Base-by-base conservation (phyloP, 192 early-diverging fungal species). In the Umbelopsis ramanniana region DNA sequence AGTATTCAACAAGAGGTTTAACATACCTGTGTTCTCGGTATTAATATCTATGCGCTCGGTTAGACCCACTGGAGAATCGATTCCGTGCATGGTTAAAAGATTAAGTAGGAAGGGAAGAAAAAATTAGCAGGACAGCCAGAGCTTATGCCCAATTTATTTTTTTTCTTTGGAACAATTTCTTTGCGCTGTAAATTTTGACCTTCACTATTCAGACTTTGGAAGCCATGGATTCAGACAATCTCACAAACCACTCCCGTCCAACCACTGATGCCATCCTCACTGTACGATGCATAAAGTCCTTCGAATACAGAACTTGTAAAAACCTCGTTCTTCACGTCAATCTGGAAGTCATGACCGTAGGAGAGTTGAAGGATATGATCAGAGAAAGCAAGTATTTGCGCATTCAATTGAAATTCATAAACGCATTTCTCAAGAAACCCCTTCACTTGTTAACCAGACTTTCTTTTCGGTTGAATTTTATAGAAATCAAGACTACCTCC, bases 251-350 rank as follows among this genome's bases (percentile, higher is more conserved):
- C 6, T 43, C 74, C 1, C 74, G 78, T 3, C 85, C 85, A n/a
- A 76, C 70, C 67, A 84, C 79, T 12, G 77, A 82, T 24, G 81
- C 87, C n/a, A 90, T 86, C 0, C 38, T 97, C 7, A 97, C 95
- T 7, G 82, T 97, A 68, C 84, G 96, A 1, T 78, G 93, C 46
- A 96, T 97, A 77, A 96, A 96, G 75, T 93, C 86, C 45, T 95
- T 97, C 72, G 95, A 96, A 72, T 97, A 92, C 83, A 85, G 96
- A 43, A 93, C 92, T 0, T 83, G 88, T 76, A 94, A 91, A 73
- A 96, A 94, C 81, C 71, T 96, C 47, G 78, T 97, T 63, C 80
- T 97, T 21, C 85, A 88, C 29, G 74, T 96, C 4, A 88, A 96
- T 67, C 80, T 90, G 26, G 79, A 86, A 8, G 68, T 77, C 10